Evolutionary conservation across 1,284 basidiomycete genomes (phyloP).

Genomic region (Termitomyces sp.): DNA sequence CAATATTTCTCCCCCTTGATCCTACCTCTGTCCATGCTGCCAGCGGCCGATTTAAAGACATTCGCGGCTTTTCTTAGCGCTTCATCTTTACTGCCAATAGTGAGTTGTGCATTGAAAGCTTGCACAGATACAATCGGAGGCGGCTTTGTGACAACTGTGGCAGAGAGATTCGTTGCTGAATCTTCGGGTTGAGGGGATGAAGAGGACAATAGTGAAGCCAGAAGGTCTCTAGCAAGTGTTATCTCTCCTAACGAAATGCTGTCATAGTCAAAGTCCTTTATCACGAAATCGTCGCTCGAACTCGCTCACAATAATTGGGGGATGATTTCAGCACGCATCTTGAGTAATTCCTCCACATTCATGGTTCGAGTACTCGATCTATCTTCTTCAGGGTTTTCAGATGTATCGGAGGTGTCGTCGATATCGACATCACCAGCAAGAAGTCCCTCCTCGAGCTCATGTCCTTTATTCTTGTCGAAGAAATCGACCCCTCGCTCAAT

Average conservation of each 20-base stretch:
- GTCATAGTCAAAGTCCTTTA: constrained; percentile 11
- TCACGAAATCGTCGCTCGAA: neutral
- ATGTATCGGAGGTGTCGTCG: constrained; percentile 10
- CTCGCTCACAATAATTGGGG: constrained; percentile 65
- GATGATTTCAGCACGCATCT: constrained; percentile 66
- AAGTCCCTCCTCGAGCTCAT: constrained; percentile 20
- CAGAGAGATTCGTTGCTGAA: constrained; percentile 44
- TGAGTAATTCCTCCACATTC: constrained; percentile 67
- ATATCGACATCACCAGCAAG: constrained; percentile 18
- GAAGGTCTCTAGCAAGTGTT: constrained; percentile 64
- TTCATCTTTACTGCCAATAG: constrained; percentile 72
- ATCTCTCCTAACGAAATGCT: constrained; percentile 76
- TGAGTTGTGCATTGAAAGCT: constrained; percentile 69
- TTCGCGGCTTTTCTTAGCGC: constrained; percentile 66
- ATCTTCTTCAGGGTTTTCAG: constrained; percentile 21
- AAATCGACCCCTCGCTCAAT: constrained; percentile 68
- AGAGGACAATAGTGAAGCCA: constrained; percentile 50
- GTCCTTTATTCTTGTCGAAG: constrained; percentile 52
- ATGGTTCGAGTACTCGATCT: constrained; percentile 41
- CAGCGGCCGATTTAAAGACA: constrained; percentile 64
- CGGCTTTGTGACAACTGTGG: constrained; percentile 62
- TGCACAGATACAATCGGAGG: constrained; percentile 62
- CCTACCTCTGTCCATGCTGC: constrained; percentile 60
- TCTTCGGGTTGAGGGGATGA: constrained; percentile 20
- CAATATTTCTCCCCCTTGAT: constrained; percentile 66